phyloP scores from a whole-genome alignment of 371 early-diverging fungal species.

The Apophysomyces variabilis region DNA sequence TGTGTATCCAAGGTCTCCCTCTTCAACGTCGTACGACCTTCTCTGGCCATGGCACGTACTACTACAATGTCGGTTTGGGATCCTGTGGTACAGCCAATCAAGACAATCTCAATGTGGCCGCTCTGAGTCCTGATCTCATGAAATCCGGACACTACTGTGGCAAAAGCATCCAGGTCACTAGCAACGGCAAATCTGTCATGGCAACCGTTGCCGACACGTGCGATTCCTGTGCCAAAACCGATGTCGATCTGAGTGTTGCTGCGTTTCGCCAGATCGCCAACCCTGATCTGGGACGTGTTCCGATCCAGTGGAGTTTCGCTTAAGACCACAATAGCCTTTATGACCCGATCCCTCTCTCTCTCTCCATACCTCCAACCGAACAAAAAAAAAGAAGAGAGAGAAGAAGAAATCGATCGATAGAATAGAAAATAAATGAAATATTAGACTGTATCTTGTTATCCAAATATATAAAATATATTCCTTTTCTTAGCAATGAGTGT shows the following conservation, averaged over 20 bases:
- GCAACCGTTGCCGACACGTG: constrained; percentile 56
- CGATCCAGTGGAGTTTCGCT: constrained; percentile 45
- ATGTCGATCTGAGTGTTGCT: constrained; percentile 47
- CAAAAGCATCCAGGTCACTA: constrained; percentile 37
- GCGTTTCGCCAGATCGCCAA: constrained; percentile 50
- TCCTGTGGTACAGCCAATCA: constrained; percentile 43
- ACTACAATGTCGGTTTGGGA: constrained; percentile 43
- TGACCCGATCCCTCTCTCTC: too few relatives aligned
- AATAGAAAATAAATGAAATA: too few relatives aligned
- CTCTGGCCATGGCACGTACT: constrained; percentile 47
- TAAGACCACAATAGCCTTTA: not conserved
- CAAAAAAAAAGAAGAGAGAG: not conserved
- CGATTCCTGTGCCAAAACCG: constrained; percentile 40
- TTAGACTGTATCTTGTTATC: too few relatives aligned
- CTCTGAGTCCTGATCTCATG: constrained; percentile 38
- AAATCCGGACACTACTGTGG: constrained; percentile 42
- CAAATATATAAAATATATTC: not conserved
- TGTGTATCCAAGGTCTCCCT: constrained; percentile 23
- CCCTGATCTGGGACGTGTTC: constrained; percentile 36
- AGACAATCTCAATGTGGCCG: constrained; percentile 39
- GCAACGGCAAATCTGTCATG: constrained; percentile 36
- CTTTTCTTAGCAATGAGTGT: constrained; percentile 44
- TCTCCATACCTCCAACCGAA: not conserved
- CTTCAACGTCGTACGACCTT: constrained; percentile 19
- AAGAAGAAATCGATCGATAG: too few relatives aligned